Percentiles rank a stretch among this genome's conserved stretches.
These are phyloP conservation scores for Silybum marianum DNA, from an alignment of 129 eudicot species.

Conservation along the genomic window DNA sequence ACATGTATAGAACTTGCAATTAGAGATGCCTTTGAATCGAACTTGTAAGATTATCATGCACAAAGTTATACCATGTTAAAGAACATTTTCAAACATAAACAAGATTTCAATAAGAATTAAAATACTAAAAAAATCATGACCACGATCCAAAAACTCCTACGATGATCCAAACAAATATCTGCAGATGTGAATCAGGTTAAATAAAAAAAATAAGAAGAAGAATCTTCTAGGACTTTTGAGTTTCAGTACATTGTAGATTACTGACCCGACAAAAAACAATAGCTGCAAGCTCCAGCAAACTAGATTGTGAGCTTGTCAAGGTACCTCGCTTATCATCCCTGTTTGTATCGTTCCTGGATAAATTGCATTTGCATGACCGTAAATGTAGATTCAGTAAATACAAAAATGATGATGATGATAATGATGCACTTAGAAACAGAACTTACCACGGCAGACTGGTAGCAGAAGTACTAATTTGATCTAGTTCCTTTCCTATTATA, in stretches of 20 bases:
- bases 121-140: slow-evolving; percentile 6
- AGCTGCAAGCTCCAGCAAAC: slow-evolving; percentile 90
- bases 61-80: slow-evolving; percentile 4
- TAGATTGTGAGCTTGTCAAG: slow-evolving; percentile 63
- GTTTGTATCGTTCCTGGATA: slow-evolving; percentile 57
- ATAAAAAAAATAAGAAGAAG: slow-evolving; percentile 1
- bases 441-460: slow-evolving; percentile 52
- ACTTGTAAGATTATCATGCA: slow-evolving; percentile 4
- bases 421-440: slow-evolving; percentile 20
- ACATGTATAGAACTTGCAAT: slow-evolving; percentile 9
- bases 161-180: slow-evolving; percentile 6
- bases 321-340: slow-evolving; percentile 80
- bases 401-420: neutral
- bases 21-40: neutral
- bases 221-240: neutral
- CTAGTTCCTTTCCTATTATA: slow-evolving; percentile 75
- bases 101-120: neutral
- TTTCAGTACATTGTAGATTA: slow-evolving; percentile 11
- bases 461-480: slow-evolving; percentile 57
- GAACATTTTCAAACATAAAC: neutral
- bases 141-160: neutral
- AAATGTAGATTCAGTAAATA: slow-evolving; percentile 14
- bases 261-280: slow-evolving; percentile 82
- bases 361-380: slow-evolving; percentile 16
- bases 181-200: slow-evolving; percentile 7